Evolutionary conservation across 2,329 filamentous ascomycete species (phyloP), one percentile per base, ranked within the genome.

Genomic region (Apiospora sp.): DNA sequence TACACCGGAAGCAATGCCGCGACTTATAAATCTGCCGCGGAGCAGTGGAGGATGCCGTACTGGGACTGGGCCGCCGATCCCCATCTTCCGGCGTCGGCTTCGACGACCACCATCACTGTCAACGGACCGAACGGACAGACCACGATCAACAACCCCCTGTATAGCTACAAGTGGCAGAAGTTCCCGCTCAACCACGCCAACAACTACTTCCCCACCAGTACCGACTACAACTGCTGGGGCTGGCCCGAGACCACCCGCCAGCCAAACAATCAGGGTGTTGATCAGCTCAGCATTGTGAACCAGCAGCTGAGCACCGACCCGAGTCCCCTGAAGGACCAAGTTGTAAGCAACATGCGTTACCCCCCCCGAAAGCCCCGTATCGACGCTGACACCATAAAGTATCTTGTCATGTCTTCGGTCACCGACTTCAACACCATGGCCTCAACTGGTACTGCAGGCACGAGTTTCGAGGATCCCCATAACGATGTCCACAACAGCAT

Each of bases 121-220:
- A 83, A 82, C 24, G 80, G 86, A n/a, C 84, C 87, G 3, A 77
- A 80, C 27, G 83, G 83, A 69, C 37, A 75, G 58, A 78, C 82
- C 43, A 80, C 78, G 8, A 81, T 89, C 43, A 78, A 80, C 49
- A 91, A 91, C 77, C 89, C 89, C 3, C 80, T 91, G 0, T 85
- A 84, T 75, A 84, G 83, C 71, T 91, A 86, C 79, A 80, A 76
- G 2, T 90, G 88, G 79, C 86, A 86, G 14, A 75, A 77, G 72
- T 78, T 79, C 69, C 83, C 81, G 24, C 72, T 85, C 49, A 76
- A 79, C 70, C 79, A 83, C 72, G 76, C 72, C 73, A 48, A 71
- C 49, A 75, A 71, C 34, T 68, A 80, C 34, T 87, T 84, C 72
- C 78, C 78, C 12, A 83, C 85, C 44, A 75, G 77, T 19, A 78